A percentile compares a stretch with the other conserved stretches of the same genome.
phyloP scores from a whole-genome alignment of 331 rosid species.

The Cydonia oblonga region DNA sequence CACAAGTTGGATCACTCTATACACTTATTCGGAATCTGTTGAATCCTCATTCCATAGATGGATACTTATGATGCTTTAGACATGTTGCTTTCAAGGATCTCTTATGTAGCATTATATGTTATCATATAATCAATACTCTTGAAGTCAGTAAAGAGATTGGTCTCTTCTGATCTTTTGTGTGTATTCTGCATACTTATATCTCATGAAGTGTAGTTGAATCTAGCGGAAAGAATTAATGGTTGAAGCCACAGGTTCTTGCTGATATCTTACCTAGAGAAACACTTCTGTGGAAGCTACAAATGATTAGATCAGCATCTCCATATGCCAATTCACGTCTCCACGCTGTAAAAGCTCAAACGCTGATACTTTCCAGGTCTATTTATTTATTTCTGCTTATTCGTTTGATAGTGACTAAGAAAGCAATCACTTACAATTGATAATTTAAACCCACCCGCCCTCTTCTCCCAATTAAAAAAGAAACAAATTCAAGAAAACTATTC shows the following conservation, averaged over 20 bases:
- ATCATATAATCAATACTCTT: not conserved
- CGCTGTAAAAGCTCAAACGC: constrained; percentile 66
- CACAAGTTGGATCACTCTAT: not conserved
- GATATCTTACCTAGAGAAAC: constrained; percentile 67
- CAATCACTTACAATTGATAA: not conserved
- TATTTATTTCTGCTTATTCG: not conserved
- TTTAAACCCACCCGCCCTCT: not conserved
- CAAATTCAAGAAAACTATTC: not conserved
- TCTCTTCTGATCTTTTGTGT: not conserved
- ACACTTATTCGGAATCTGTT: too few species aligned
- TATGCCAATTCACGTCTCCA: constrained; percentile 60
- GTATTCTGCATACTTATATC: not conserved
- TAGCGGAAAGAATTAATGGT: constrained; percentile 12
- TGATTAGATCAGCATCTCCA: constrained; percentile 72
- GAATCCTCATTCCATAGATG: too few species aligned
- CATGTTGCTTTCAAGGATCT: not conserved
- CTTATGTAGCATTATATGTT: not conserved
- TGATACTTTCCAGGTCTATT: constrained; percentile 70
- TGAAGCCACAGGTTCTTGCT: constrained; percentile 57
- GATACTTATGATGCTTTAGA: not conserved
- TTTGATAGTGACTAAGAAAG: not conserved
- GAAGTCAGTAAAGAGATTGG: not conserved
- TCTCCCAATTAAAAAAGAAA: not conserved
- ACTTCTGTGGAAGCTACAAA: constrained; percentile 62
- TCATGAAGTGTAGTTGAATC: not conserved